A percentile compares a stretch with the other conserved stretches of the same genome.
Evolutionary conservation across 108 stramenopile genomes (phyloP).

Genomic region (Fragilaria crotonensis): DNA sequence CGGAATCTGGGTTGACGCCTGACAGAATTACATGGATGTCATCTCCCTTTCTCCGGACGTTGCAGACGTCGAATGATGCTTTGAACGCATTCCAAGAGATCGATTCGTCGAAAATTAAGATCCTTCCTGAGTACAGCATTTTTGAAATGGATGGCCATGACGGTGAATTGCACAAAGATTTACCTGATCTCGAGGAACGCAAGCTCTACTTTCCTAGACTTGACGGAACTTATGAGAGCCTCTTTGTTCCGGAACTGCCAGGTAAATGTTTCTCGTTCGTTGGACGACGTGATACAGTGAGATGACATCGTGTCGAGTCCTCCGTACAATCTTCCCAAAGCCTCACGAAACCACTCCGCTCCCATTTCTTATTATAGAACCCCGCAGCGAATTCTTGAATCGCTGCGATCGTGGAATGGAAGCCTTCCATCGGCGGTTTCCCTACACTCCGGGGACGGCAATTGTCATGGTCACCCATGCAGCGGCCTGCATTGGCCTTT

Average conservation of each 20-base stretch:
- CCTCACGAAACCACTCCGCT: too few species aligned
- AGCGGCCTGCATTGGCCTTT: conserved; percentile 42
- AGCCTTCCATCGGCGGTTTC: conserved; percentile 21
- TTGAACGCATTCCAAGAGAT: conserved; percentile 29
- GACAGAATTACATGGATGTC: conserved; percentile 45
- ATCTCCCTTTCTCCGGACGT: conserved; percentile 48
- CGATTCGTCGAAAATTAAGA: conserved; percentile 6
- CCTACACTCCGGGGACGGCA: conserved; percentile 17
- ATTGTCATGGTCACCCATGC: conserved; percentile 48
- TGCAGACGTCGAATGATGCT: conserved; percentile 32
- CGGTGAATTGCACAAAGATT: conserved; percentile 36
- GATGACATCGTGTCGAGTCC: too few species aligned
- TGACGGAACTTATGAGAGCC: conserved; percentile 25
- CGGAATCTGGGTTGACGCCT: conserved; percentile 10
- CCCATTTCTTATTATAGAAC: too few species aligned
- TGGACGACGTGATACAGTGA: too few species aligned
- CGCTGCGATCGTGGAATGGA: conserved; percentile 35
- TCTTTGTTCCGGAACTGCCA: conserved; percentile 44
- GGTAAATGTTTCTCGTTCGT: conserved; percentile 5
- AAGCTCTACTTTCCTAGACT: conserved; percentile 54
- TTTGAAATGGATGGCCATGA: conserved; percentile 54
- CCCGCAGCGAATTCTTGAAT: conserved; percentile 21
- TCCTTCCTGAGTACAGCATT: conserved; percentile 44
- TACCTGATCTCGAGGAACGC: conserved; percentile 42
- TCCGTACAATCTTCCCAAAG: too few species aligned